Percentiles rank a stretch among this genome's conserved stretches.
phyloP scores from a whole-genome alignment of 176 grass and related monocot species.

The Oryza rufipogon region DNA sequence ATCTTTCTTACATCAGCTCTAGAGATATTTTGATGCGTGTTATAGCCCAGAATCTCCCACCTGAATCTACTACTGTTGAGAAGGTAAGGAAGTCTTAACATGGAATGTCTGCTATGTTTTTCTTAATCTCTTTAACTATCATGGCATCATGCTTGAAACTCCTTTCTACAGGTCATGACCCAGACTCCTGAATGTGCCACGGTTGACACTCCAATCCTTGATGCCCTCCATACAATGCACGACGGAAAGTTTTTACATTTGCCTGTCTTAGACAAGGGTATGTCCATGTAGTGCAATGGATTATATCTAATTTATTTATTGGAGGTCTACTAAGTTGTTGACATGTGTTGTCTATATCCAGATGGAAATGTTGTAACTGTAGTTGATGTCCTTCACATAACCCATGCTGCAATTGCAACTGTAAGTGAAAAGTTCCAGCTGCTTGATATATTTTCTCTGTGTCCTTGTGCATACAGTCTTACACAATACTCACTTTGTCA shows the following conservation, averaged over 20 bases:
- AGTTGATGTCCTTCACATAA: constrained; percentile 94
- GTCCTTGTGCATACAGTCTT: background rate
- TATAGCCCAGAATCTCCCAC: constrained; percentile 73
- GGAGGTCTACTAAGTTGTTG: background rate
- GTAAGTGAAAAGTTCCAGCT: constrained; percentile 48
- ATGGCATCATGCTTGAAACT: constrained; percentile 26
- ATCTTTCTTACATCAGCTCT: constrained; percentile 51
- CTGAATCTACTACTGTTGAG: constrained; percentile 86
- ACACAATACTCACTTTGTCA: background rate
- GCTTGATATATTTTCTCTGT: background rate
- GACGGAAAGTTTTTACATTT: constrained; percentile 94
- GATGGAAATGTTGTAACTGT: constrained; percentile 88
- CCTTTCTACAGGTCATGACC: constrained; percentile 89
- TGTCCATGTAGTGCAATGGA: background rate
- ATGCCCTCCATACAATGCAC: constrained; percentile 96
- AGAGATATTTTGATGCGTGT: constrained; percentile 97
- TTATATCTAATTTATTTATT: constrained; percentile 1
- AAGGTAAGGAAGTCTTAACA: constrained; percentile 58
- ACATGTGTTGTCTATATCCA: constrained; percentile 44
- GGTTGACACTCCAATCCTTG: constrained; percentile 85
- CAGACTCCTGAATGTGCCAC: constrained; percentile 93
- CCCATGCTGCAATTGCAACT: constrained; percentile 92
- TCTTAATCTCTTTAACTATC: background rate
- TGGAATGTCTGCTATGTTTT: constrained; percentile 33
- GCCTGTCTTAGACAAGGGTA: constrained; percentile 89